Evolutionary conservation across 176 grass and related monocot species (phyloP).

Genomic region (Metroxylon sagu): DNA sequence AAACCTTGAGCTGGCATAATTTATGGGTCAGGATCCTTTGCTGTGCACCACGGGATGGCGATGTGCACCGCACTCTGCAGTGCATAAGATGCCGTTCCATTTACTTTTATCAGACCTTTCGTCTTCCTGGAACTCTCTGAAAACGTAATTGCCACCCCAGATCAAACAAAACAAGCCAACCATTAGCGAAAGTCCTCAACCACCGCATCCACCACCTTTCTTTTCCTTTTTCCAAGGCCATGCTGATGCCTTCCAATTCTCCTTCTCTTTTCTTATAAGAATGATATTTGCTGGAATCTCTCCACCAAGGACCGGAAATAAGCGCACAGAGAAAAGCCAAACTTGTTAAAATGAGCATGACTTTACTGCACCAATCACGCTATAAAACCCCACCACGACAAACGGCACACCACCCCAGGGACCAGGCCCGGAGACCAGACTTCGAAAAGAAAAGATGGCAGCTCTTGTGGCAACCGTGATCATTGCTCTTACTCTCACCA

Average conservation of each 20-base stretch:
- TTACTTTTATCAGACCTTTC: neutral
- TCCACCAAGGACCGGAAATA: neutral
- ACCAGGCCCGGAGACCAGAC: neutral
- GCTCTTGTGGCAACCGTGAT: conserved; percentile 8
- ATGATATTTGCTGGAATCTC: neutral
- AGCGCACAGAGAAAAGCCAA: conserved; percentile 15
- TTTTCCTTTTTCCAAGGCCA: neutral
- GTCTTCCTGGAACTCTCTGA: neutral
- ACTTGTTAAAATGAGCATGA: conserved; percentile 33
- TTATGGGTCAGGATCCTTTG: too few species aligned
- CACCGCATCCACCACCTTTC: neutral
- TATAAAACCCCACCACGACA: conserved; percentile 22
- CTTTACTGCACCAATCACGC: neutral
- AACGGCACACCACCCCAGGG: neutral
- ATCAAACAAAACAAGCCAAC: neutral
- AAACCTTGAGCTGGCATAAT: too few species aligned
- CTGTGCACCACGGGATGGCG: too few species aligned
- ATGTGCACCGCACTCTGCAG: too few species aligned
- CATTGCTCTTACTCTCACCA: conserved; percentile 16
- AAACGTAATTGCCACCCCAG: neutral
- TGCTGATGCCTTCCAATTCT: neutral
- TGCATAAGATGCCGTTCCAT: too few species aligned
- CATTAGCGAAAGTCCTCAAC: neutral
- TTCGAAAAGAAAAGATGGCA: conserved; percentile 30
- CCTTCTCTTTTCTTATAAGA: conserved; percentile 5